Evolutionary conservation across 2,329 filamentous ascomycete genomes (phyloP).

Genomic region (Aureobasidium musti): DNA sequence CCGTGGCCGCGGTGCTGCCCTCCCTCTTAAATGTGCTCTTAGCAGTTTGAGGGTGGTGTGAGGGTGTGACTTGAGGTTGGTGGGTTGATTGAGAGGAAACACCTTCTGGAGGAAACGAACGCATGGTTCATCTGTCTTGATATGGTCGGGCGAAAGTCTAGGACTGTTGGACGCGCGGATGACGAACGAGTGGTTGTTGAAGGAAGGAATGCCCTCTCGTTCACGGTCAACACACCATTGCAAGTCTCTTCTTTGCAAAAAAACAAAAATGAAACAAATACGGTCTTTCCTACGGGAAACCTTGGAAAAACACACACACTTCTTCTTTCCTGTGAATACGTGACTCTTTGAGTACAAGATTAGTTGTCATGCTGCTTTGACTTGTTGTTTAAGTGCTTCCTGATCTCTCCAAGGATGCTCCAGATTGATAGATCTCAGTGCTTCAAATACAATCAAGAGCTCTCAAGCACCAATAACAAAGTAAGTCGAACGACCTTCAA

Average conservation of each 20-base stretch:
- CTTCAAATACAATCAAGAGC: too few species aligned
- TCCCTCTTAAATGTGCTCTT: slow-evolving; percentile 43
- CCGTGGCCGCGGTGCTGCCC: slow-evolving; percentile 77
- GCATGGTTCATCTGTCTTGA: slow-evolving; percentile 5
- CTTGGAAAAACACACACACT: slow-evolving; percentile 1
- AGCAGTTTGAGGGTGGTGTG: not conserved
- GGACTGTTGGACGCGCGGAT: slow-evolving; percentile 14
- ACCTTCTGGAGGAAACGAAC: not conserved
- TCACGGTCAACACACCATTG: not conserved
- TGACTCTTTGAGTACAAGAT: not conserved
- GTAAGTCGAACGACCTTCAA: too few species aligned
- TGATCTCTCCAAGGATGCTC: too few species aligned
- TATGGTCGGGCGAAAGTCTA: slow-evolving; percentile 16
- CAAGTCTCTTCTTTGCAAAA: slow-evolving; percentile 18
- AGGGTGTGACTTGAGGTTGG: not conserved
- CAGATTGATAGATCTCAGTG: too few species aligned
- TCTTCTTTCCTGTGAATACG: not conserved
- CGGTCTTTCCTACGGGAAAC: slow-evolving; percentile 21
- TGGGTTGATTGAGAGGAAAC: not conserved
- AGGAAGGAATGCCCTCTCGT: not conserved
- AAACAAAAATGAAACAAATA: slow-evolving; percentile 23
- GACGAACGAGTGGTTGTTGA: not conserved
- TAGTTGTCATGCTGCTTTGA: not conserved
- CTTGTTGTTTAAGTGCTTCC: not conserved
- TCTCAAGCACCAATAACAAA: too few species aligned